Percentiles rank a stretch among this genome's conserved stretches.
Conservation (phyloP, 768 basidiomycete species). For the Leccinum sublutescens region DNA sequence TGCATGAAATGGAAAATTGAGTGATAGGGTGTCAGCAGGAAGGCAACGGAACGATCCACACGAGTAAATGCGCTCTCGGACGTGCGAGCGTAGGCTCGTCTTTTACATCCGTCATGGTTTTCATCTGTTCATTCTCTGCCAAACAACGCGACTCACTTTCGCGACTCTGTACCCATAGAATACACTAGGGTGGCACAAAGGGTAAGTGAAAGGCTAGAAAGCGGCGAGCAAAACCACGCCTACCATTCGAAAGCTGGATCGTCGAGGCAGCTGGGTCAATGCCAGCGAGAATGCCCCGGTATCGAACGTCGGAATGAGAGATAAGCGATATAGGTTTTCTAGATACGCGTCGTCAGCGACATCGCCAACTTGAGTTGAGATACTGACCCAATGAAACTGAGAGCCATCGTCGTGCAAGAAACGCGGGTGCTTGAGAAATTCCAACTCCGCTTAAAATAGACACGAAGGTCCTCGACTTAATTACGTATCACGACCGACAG, state of each 20-base stretch:
- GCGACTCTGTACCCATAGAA: slow-evolving; percentile 86
- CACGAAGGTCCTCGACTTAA: too few species aligned
- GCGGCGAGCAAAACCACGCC: slow-evolving; percentile 1
- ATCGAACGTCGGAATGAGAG: slow-evolving; percentile 89
- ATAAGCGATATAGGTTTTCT: slow-evolving; percentile 89
- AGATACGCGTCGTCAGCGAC: slow-evolving; percentile 18
- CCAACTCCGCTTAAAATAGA: slow-evolving; percentile 29
- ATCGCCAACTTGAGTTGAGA: not conserved
- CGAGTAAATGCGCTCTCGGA: slow-evolving; percentile 44
- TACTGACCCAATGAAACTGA: slow-evolving; percentile 71
- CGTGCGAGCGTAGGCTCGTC: slow-evolving; percentile 33
- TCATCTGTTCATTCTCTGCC: slow-evolving; percentile 31
- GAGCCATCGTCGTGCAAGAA: slow-evolving; percentile 50
- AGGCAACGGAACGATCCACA: slow-evolving; percentile 69
- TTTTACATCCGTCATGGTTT: slow-evolving; percentile 41
- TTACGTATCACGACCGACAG: too few species aligned
- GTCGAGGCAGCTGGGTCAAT: slow-evolving; percentile 85
- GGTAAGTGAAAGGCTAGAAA: not conserved
- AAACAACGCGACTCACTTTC: slow-evolving; percentile 48
- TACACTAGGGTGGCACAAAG: slow-evolving; percentile 45
- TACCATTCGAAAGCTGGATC: slow-evolving; percentile 86
- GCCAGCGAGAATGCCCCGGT: slow-evolving; percentile 82
- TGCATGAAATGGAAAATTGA: not conserved
- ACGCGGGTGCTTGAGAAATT: slow-evolving; percentile 13
- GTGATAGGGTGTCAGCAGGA: slow-evolving; percentile 48